Base-by-base conservation (phyloP, 371 early-diverging fungal species). In the Cokeromyces recurvatus region DNA sequence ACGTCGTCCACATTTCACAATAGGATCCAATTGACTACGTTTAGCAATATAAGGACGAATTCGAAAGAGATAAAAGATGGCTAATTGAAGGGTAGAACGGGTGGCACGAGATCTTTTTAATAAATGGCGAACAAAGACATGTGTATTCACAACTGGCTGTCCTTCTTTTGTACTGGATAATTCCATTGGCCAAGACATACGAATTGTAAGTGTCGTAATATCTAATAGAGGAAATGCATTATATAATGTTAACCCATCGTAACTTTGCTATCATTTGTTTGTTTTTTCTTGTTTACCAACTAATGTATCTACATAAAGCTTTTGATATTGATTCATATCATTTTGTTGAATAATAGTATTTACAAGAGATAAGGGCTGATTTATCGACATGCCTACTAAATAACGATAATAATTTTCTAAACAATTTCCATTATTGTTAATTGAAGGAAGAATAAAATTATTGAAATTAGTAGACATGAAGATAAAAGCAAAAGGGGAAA, bases 31-130 rank as follows among this genome's bases (percentile, higher is more conserved):
- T 52, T 61, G 56, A 25, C 63, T 46, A n/a, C 55, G 55, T 23
- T 54, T 57, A 14, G 52, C 57, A n/a, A 75, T 64, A 9, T 59
- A 46, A 6, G 77, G 66, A 12, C 74, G 67, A 43, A 84, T 77
- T 31, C 79, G 68, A 55, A 85, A 79, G 4, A 87, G 64, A 58
- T 87, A 88, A 46, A 86, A 79, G 21, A 88, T 69, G 9, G 89
- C 81, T 34, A 87, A 71, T 58, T 89, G 89, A 15, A 91, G 77
- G 23, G 89, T 87, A 9, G 89, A 85, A 51, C 84, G 87, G 25
- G 90, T 86, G 21, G 87, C 84, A 41, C 83, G 77, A 9, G 89
- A 88, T 4, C 88, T 81, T 52, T 84, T 77, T 7, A 91, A 68
- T 39, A 89, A 75, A 52, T 91, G 89, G 35, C 84, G 78, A 46